Evolutionary conservation across 2,329 filamentous ascomycete genomes (phyloP), one percentile per base, ranked within the genome.

Genomic region (Penicillium corylophilum): DNA sequence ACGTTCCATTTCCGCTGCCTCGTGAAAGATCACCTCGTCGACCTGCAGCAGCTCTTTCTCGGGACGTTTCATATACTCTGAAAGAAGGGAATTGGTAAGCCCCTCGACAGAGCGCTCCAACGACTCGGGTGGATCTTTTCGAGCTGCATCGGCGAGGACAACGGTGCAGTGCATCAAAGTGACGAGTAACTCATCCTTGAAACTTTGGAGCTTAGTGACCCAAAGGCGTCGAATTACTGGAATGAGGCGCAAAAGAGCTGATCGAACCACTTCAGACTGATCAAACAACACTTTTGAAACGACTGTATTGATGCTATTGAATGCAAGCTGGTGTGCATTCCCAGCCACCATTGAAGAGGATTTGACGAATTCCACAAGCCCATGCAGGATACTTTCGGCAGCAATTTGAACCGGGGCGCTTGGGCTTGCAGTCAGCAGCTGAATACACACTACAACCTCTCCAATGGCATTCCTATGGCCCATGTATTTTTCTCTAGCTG

Each of bases 101-200:
- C 82, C 81, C 56, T 87, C 82, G 5, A 95, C 59, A 48, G 58
- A 79, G 12, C 60, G 63, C 16, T 70, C 40, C 64, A 75, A 24
- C 71, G 68, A 49, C 78, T 70, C 48, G 62, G 66, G 50, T 64
- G 69, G 58, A 74, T 60, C 54, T 66, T 70, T 59, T 46, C 58
- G 57, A 50, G 58, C 36, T 54, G 66, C 66, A 46, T 80, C 75
- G 23, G 80, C 68, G 28, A 88, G 65, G 51, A 82, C 74, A 57
- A 88, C 79, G 41, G 89, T 74, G 57, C 87, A 83, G 8, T 86
- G 73, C 55, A 88, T 84, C 24, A 96, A 74, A 1, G 84, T 83
- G 59, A 85, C 85, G 29, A 95, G 77, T 68, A 96, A 87, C 68
- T 91, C 90, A 57, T 93, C 88, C 60, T 87, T 85, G 44, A 94